A percentile compares a stretch with the other conserved stretches of the same genome.
phyloP scores from a whole-genome alignment of 331 rosid species.

The Quercus lobata region DNA sequence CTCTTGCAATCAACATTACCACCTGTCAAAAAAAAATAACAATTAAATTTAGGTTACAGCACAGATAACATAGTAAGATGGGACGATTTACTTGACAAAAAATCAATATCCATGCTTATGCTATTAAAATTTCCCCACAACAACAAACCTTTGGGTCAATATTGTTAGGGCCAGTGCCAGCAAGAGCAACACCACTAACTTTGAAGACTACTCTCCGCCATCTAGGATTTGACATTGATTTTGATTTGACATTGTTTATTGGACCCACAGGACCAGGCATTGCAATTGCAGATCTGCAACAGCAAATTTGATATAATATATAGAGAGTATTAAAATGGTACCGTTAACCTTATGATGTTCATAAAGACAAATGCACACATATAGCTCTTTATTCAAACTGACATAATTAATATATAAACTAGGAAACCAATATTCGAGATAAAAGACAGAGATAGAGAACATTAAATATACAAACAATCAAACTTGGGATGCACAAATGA shows the following conservation, averaged over 20 bases:
- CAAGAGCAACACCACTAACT: conserved; percentile 89
- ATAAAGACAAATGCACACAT: background rate
- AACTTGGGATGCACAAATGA: background rate
- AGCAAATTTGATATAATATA: background rate
- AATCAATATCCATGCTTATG: conserved; percentile 10
- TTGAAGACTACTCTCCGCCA: conserved; percentile 93
- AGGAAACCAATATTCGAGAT: background rate
- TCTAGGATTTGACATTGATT: conserved; percentile 55
- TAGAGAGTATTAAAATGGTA: background rate
- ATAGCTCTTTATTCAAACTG: background rate
- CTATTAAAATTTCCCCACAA: background rate
- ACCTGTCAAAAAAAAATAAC: conserved; percentile 43
- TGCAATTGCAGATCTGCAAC: conserved; percentile 55
- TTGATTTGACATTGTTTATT: conserved; percentile 55
- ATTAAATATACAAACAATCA: background rate
- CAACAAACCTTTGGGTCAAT: conserved; percentile 75
- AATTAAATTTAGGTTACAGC: conserved; percentile 5
- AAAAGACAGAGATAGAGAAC: background rate
- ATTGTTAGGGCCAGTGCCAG: conserved; percentile 75
- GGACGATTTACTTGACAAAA: conserved; percentile 6
- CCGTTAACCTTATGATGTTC: background rate
- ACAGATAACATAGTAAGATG: conserved; percentile 6
- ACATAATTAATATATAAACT: background rate
- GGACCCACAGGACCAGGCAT: conserved; percentile 52
- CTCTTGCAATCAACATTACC: conserved; percentile 73